Evolutionary conservation across 2,329 filamentous ascomycete species (phyloP), one percentile per base, ranked within the genome.

Genomic region (Lasiodiplodia sp.): DNA sequence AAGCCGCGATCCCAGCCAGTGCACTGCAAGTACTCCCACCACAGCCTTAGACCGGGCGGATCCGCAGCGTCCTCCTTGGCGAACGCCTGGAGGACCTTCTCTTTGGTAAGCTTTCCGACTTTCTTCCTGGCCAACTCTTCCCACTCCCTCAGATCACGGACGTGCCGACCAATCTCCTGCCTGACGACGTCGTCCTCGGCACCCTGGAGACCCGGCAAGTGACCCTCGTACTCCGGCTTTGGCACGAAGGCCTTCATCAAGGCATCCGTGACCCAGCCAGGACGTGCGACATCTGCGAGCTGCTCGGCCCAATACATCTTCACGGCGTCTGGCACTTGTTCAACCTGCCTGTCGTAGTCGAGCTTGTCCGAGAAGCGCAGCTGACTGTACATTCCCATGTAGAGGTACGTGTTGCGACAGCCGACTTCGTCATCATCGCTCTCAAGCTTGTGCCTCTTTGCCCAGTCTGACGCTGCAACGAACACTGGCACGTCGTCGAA

Each of bases 1-100:
- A 84, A 82, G 2, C 75, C 76, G 12, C 70, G 66, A 57, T 82
- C 80, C 73, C 78, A 85, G 16, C 75, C 74, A 3, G 80, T 75
- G 68, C 82, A 84, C 72, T 83, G 71, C 34, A 85, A 74, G 63
- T 84, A 85, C 73, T 85, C 82, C 80, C 80, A 83, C 79, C 79
- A 83, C 28, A 84, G 76, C 21, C 83, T 76, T 10, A 85, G 73
- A 6, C 81, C 82, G 0, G 78, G 78, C 12, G 77, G 75, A 6
- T 77, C 73, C 47, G 78, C 81, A 0, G 76, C 74, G 73, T 84
- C 82, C 44, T 78, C 76, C 77, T 69, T 73, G 12, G 76, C 73
- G 70, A 84, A 84, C 1, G 79, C 77, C 21, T 77, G 58, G n/a
- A 82, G 71, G 14, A 84, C 76, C 47, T 71, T 74, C 53, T 81